Conservation (phyloP, 371 early-diverging fungal species). For the Mortierella sp. region DNA sequence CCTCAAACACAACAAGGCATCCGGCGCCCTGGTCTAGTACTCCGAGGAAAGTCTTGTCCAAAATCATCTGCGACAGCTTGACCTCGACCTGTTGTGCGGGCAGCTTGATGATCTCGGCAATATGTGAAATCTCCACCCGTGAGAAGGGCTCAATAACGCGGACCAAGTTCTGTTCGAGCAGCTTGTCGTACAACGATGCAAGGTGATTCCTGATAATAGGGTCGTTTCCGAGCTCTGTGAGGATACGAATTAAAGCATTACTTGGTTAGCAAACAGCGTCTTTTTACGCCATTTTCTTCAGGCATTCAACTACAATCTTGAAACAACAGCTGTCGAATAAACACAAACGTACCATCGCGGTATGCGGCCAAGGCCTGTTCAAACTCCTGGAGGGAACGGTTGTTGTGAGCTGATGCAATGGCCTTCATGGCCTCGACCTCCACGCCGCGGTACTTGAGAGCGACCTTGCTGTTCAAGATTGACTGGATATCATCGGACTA, state of each 20-base stretch:
- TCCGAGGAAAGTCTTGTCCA: constrained; percentile 96
- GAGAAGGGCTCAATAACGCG: constrained; percentile 99
- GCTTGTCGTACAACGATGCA: constrained; percentile 94
- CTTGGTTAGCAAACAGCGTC: neutral
- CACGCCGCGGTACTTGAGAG: constrained; percentile 78
- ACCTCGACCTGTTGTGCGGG: constrained; percentile 93
- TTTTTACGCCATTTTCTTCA: no score
- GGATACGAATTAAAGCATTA: neutral
- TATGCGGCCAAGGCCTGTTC: constrained; percentile 90
- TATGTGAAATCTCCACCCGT: constrained; percentile 95
- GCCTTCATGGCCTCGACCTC: constrained; percentile 96
- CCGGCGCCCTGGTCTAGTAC: constrained; percentile 98
- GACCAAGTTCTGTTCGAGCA: constrained; percentile 97
- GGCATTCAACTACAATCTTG: neutral
- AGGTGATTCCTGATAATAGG: constrained; percentile 93
- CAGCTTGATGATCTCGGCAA: constrained; percentile 93
- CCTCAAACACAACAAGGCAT: constrained; percentile 94
- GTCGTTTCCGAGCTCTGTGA: constrained; percentile 87
- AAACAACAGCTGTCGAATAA: neutral
- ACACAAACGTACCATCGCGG: constrained; percentile 72
- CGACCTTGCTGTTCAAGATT: constrained; percentile 88
- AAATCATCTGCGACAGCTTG: constrained; percentile 98
- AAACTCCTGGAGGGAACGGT: constrained; percentile 94
- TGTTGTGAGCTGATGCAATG: constrained; percentile 93
- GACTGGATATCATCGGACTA: constrained; percentile 91